Base-by-base conservation (phyloP, 495 filamentous ascomycete species). In the Penicillium bovifimosum region DNA sequence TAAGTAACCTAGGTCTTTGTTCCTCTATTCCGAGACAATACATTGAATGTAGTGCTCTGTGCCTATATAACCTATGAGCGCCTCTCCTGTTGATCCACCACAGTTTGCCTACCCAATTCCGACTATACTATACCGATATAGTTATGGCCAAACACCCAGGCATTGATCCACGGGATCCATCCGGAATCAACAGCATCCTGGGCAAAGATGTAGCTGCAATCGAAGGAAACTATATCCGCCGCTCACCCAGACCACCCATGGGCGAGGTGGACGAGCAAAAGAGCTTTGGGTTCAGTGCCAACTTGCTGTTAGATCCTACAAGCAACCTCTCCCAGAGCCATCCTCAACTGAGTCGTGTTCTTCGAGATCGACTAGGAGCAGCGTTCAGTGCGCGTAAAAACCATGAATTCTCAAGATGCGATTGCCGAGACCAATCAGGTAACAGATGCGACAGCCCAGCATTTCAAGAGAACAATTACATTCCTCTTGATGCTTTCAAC, bases 331-430 rank as follows among this genome's bases (percentile, higher is more conserved):
- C 55, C 5, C n/a, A 32, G 24, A 26, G 42, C 18, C 41, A 62
- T 32, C 56, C 53, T 9, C 40, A 56, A 46, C 41, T 62, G 28
- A 47, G 56, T 41, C 47, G 52, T 1, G 28, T 35, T 14, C 26
- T 62, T 11, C 40, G 34, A 34, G 18, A 16, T 10, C 47, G 59
- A 3, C 9, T 64, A 13, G 43, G 52, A 10, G 13, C 11, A 14
- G 59, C 53, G 3, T 46, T 54, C 13, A 20, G 31, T 14, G 16
- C 13, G 7, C 39, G 59, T 27, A 33, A 54, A 2, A n/a, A 52
- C 11, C 31, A 44, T 4, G 31, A 46, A 1, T 45, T 62, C 35
- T 64, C 62, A 9, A 26, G 17, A 24, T 64, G 62, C 34, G 10
- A 26, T 7, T 48, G 46, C 46, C 50, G 54, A 31, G 34, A 17